Evolutionary conservation across 164 flowering plant genomes (phyloP).

Genomic region (Magnolia changhungtana): DNA sequence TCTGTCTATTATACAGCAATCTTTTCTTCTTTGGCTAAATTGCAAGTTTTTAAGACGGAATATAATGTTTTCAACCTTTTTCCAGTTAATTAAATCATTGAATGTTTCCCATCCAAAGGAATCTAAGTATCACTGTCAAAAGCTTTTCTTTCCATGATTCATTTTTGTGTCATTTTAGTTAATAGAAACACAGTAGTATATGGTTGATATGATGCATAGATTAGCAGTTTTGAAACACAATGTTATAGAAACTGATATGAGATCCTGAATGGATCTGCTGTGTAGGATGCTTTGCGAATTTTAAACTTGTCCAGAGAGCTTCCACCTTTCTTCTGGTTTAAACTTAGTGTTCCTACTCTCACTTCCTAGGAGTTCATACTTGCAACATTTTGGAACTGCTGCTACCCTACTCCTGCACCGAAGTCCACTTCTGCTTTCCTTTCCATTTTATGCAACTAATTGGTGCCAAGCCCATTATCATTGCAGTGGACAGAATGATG

Average conservation of each 20-base stretch:
- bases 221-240: not conserved
- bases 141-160: not conserved
- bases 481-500: no score
- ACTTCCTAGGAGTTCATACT: no score
- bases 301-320: not conserved
- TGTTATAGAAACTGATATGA: not conserved
- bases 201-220: not conserved
- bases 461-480: no score
- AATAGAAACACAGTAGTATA: not conserved
- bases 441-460: no score
- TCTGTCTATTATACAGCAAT: not conserved
- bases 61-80: slow-evolving; percentile 6
- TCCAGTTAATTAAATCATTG: slow-evolving; percentile 43
- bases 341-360: no score
- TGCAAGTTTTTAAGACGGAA: not conserved
- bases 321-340: no score
- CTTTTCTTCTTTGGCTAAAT: not conserved
- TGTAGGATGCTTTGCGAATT: not conserved
- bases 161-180: not conserved
- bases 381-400: not conserved
- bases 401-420: not conserved
- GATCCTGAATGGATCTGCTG: no score
- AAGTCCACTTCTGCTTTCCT: no score
- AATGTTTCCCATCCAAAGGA: slow-evolving; percentile 30
- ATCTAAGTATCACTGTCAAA: slow-evolving; percentile 36